A percentile compares a stretch with the other conserved stretches of the same genome.
Conservation (phyloP, 176 grass and related monocot species). For the Leersia perrieri region DNA sequence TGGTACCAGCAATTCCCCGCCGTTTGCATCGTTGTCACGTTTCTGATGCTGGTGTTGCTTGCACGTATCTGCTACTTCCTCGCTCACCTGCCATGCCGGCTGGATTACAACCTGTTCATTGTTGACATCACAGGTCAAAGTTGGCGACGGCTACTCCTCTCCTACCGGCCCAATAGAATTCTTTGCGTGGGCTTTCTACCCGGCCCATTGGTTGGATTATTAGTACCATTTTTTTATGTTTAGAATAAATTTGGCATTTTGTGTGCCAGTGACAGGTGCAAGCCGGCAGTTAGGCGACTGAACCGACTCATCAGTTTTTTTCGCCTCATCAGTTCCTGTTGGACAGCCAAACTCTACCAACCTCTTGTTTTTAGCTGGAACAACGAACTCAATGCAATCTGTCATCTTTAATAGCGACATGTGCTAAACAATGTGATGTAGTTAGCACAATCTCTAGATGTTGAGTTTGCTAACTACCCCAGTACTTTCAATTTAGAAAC, state of each 20-base stretch:
- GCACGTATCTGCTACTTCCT: constrained; percentile 17
- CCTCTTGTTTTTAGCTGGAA: not conserved
- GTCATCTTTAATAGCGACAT: not conserved
- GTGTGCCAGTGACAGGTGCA: not conserved
- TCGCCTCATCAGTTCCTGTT: not conserved
- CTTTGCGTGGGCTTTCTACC: not conserved
- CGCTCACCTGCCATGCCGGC: not conserved
- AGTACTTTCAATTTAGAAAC: too few relatives aligned
- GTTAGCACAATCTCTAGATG: not conserved
- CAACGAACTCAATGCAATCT: not conserved
- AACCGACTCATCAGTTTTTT: not conserved
- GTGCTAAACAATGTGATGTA: not conserved
- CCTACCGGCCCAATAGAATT: constrained; percentile 8
- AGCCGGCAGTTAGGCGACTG: not conserved
- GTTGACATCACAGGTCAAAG: not conserved
- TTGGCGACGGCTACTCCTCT: not conserved
- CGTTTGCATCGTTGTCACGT: constrained; percentile 12
- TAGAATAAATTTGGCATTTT: not conserved
- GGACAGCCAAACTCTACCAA: not conserved
- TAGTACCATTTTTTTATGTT: not conserved
- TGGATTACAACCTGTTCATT: not conserved
- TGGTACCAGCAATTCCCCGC: not conserved
- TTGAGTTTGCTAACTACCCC: not conserved
- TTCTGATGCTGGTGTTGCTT: not conserved
- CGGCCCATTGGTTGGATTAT: not conserved